phyloP scores from a whole-genome alignment of 2,329 filamentous ascomycete species.

The Fusarium sp. region DNA sequence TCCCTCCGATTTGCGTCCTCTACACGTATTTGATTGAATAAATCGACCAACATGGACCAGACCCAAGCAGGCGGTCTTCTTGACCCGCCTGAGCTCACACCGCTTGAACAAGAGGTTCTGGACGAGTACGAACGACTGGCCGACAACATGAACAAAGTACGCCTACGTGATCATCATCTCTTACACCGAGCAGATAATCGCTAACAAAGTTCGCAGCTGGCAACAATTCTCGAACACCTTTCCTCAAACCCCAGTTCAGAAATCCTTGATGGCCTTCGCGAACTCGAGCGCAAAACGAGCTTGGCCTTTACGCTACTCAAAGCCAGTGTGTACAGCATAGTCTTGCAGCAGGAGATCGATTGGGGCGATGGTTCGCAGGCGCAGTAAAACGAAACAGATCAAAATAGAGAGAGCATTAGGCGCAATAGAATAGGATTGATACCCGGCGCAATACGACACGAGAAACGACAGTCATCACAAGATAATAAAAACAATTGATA shows the following conservation, averaged over 20 bases:
- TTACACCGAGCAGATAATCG: not conserved
- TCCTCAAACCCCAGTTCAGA: conserved; percentile 79
- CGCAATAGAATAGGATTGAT: conserved; percentile 28
- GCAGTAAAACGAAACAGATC: conserved; percentile 37
- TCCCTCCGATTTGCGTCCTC: not conserved
- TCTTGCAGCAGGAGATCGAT: conserved; percentile 95
- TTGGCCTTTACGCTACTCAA: conserved; percentile 96
- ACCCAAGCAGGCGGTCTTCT: conserved; percentile 46
- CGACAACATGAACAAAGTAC: conserved; percentile 90
- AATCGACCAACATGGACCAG: conserved; percentile 38
- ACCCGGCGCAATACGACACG: conserved; percentile 29
- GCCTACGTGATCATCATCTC: conserved; percentile 15
- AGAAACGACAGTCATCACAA: conserved; percentile 32
- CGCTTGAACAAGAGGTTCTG: conserved; percentile 91
- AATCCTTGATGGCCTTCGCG: conserved; percentile 85
- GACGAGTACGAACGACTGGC: conserved; percentile 92
- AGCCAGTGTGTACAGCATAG: conserved; percentile 98
- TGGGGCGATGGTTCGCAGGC: conserved; percentile 67
- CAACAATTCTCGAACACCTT: conserved; percentile 70
- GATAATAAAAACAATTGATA: conserved; percentile 19
- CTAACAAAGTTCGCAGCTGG: conserved; percentile 59
- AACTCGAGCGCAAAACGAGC: conserved; percentile 93
- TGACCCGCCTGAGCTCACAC: conserved; percentile 70
- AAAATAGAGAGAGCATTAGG: not conserved
- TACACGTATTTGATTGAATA: not conserved